Evolutionary conservation across 225 moss, liverwort and hornwort species (phyloP).

Genomic region (Polytrichum formosum): DNA sequence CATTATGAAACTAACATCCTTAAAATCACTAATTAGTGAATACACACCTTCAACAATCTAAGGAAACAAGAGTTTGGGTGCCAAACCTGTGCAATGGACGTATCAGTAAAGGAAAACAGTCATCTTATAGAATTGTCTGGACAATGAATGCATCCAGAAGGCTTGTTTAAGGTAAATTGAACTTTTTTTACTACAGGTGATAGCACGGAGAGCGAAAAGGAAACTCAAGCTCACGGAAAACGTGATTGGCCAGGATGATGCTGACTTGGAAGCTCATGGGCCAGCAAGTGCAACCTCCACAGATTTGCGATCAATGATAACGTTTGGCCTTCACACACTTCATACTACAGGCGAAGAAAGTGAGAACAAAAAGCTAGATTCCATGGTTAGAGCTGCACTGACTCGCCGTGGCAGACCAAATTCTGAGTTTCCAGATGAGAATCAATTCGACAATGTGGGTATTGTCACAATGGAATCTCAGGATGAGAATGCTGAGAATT

Average conservation of each 20-base stretch:
- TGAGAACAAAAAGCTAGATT: constrained; percentile 17
- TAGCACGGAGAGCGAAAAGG: constrained; percentile 65
- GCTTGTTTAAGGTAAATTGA: too few species aligned
- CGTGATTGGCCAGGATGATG: constrained; percentile 71
- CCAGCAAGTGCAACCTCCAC: constrained; percentile 40
- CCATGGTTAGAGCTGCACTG: constrained; percentile 37
- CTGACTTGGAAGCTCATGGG: constrained; percentile 50
- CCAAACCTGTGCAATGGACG: too few species aligned
- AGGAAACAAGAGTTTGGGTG: too few species aligned
- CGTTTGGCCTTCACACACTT: constrained; percentile 71
- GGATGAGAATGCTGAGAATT: constrained; percentile 35
- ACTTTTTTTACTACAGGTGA: constrained; percentile 44
- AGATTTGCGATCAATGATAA: constrained; percentile 83
- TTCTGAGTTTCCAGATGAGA: constrained; percentile 21
- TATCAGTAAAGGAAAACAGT: too few species aligned
- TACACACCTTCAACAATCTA: too few species aligned
- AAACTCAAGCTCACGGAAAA: constrained; percentile 81
- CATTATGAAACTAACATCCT: neutral
- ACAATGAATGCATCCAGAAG: too few species aligned
- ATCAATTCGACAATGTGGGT: constrained; percentile 28
- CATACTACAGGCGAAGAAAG: constrained; percentile 21
- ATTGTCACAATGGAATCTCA: constrained; percentile 24
- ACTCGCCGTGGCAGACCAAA: constrained; percentile 36
- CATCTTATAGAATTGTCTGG: too few species aligned
- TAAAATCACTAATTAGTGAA: too few species aligned